Base-by-base conservation (phyloP, 139 green algal genomes). In the Diplosphaera chodatii region DNA sequence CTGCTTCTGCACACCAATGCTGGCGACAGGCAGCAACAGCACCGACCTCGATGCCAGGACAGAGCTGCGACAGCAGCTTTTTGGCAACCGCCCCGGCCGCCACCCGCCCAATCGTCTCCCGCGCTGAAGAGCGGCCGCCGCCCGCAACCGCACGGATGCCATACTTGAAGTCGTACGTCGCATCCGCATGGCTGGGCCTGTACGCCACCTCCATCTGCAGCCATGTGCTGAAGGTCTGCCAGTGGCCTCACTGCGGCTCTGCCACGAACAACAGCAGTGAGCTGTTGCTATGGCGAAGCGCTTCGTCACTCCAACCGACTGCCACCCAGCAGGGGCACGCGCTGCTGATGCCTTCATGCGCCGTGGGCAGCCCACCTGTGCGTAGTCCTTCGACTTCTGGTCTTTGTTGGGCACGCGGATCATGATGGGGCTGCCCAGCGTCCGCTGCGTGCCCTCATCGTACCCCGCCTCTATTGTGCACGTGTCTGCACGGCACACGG, bases 91-190 rank as follows among this genome's bases (percentile, higher is more conserved):
- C 95, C 0, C 95, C 95, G 22, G 94, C 95, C 23, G 95, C 95
- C n/a, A 98, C 93, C 2, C 95, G 85, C 1, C 95, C 95, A 56
- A 99, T 98, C 1, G 95, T 98, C 77, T 99, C 95, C 3, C 95
- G 83, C 4, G 95, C 95, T 23, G 88, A 96, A 27, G 90, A 96
- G 25, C 95, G 77, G 25, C 95, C 95, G n/a, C 95, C 95, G n/a
- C 95, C 95, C 21, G 91, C 91, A 3, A 98, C 83, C 8, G 95
- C 94, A 1, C 95, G 83, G 63, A 98, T 97, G 76, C 95, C 95
- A 79, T 98, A 99, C 82, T 99, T 99, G 82, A 97, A 96, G 78
- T 99, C 95, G 77, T 99, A 99, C 0, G 95, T 98, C 13, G 95
- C 94, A 78, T 98, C 95, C 21, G 95, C 93, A 75, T 99, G 95